Conservation (phyloP, 2,329 filamentous ascomycete species). For the Curvularia sp. region DNA sequence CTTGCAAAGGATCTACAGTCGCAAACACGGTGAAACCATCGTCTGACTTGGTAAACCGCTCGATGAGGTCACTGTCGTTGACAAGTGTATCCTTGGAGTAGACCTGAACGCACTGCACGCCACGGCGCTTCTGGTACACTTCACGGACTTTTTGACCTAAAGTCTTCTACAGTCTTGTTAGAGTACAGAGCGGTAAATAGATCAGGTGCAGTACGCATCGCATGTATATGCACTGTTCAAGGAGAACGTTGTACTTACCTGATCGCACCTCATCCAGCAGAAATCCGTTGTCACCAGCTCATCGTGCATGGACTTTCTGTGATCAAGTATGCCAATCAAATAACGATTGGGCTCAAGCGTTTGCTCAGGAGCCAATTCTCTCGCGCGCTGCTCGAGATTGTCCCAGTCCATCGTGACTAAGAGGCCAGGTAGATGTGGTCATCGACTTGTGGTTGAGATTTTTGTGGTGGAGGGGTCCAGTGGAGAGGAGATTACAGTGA, state of each 20-base stretch:
- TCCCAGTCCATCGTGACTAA: constrained; percentile 30
- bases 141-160: constrained; percentile 27
- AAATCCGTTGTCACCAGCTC: constrained; percentile 36
- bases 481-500: background rate
- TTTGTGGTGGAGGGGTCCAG: background rate
- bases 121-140: constrained; percentile 22
- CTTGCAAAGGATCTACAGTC: background rate
- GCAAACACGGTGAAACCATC: constrained; percentile 17
- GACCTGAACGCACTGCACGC: constrained; percentile 25
- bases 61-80: constrained; percentile 8
- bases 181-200: background rate
- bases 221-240: background rate
- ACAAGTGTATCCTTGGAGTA: constrained; percentile 20
- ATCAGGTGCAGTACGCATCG: background rate
- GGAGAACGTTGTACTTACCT: constrained; percentile 28
- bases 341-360: constrained; percentile 34
- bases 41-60: constrained; percentile 9
- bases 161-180: constrained; percentile 28
- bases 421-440: background rate
- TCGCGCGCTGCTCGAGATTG: constrained; percentile 30
- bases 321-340: constrained; percentile 47
- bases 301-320: constrained; percentile 24
- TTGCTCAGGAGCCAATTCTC: constrained; percentile 24
- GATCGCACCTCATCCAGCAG: constrained; percentile 48
- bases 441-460: background rate